Percentiles rank a stretch among this genome's conserved stretches.
phyloP scores from a whole-genome alignment of 371 early-diverging fungal genomes.

The Mortierella polycephala region DNA sequence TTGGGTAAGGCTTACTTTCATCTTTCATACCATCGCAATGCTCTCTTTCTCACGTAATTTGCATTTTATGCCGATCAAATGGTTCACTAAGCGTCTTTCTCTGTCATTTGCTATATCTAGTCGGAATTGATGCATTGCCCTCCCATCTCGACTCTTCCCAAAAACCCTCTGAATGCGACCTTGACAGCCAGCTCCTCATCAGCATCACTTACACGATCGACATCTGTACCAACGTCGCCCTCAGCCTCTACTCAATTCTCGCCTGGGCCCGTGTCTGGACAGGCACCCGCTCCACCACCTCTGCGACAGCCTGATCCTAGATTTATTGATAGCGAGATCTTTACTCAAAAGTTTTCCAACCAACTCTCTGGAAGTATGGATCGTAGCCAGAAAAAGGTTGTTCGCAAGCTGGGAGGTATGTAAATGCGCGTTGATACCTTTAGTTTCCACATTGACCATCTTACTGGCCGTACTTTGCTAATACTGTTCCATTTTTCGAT shows the following conservation, averaged over 20 bases:
- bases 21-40: no score
- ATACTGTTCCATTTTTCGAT: neutral
- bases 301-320: slow-evolving; percentile 66
- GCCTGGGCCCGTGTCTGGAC: slow-evolving; percentile 44
- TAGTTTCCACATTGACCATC: neutral
- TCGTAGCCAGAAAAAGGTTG: slow-evolving; percentile 66
- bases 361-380: slow-evolving; percentile 72
- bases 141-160: slow-evolving; percentile 70
- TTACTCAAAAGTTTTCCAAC: slow-evolving; percentile 71
- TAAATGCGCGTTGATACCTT: neutral
- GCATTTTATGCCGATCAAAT: neutral
- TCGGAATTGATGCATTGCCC: slow-evolving; percentile 76
- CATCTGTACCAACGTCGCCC: slow-evolving; percentile 55
- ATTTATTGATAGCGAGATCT: slow-evolving; percentile 77
- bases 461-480: neutral
- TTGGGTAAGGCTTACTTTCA: slow-evolving; percentile 58
- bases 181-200: slow-evolving; percentile 45
- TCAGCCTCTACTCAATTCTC: slow-evolving; percentile 54
- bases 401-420: slow-evolving; percentile 68
- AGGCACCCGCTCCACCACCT: slow-evolving; percentile 23
- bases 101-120: slow-evolving; percentile 55
- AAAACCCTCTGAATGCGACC: slow-evolving; percentile 65
- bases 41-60: no score
- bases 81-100: neutral
- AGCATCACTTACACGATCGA: slow-evolving; percentile 24